phyloP scores from a whole-genome alignment of 352 stramenopile genomes.

The Pythium plurisporium region DNA sequence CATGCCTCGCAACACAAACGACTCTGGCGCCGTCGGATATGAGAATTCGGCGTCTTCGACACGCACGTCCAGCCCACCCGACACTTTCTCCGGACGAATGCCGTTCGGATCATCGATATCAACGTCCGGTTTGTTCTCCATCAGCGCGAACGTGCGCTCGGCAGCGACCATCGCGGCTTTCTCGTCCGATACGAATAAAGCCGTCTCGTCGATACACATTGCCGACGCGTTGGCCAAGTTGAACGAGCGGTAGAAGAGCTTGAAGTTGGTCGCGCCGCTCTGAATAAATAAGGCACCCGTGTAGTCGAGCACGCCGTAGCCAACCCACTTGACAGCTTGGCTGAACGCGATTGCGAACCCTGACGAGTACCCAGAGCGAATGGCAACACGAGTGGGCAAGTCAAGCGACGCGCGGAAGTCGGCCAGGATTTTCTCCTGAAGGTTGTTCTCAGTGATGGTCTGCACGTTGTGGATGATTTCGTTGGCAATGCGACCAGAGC shows the following conservation, averaged over 20 bases:
- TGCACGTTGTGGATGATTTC: constrained; percentile 27
- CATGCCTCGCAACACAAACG: constrained; percentile 63
- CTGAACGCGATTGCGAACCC: constrained; percentile 55
- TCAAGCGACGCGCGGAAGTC: constrained; percentile 25
- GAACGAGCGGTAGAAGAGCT: constrained; percentile 42
- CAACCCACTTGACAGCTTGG: constrained; percentile 46
- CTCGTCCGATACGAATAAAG: constrained; percentile 21
- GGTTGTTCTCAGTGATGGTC: constrained; percentile 18
- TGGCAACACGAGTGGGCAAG: constrained; percentile 45
- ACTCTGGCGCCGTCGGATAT: constrained; percentile 48
- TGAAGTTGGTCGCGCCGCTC: constrained; percentile 37
- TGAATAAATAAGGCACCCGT: constrained; percentile 36
- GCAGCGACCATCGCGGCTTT: constrained; percentile 15
- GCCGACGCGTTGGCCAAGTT: constrained; percentile 21
- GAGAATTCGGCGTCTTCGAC: constrained; percentile 49
- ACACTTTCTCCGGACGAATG: background rate
- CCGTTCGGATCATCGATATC: constrained; percentile 14
- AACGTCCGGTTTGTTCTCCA: constrained; percentile 19
- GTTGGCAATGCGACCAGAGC: constrained; percentile 18
- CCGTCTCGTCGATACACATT: constrained; percentile 23
- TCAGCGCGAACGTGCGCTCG: constrained; percentile 17
- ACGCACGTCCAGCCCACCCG: constrained; percentile 29
- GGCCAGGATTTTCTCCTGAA: constrained; percentile 26
- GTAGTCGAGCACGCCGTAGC: constrained; percentile 33
- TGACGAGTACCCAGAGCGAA: constrained; percentile 44